Evolutionary conservation across 352 stramenopile genomes (phyloP), one percentile per base, ranked within the genome.

Genomic region (Globisporangium rhizosaccharum): DNA sequence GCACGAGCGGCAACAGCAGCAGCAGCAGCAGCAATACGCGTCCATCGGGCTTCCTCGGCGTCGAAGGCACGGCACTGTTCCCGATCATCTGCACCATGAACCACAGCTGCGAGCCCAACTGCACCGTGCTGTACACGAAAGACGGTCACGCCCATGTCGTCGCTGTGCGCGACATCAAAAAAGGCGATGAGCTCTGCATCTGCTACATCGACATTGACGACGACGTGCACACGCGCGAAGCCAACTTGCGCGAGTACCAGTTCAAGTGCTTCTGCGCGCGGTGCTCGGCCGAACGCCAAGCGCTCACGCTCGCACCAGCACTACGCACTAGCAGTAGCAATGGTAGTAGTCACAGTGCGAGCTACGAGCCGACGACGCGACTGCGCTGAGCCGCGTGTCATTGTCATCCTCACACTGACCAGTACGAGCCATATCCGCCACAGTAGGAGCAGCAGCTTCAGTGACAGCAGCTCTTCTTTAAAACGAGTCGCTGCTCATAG

Each of bases 31-130:
- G 12, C 41, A 28, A 6, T 30, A 96, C 83, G 52, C 98, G 92
- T 66, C 20, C 23, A 51, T 42, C 49, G 14, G 48, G 48, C 3
- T 53, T 42, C 28, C 12, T 92, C 11, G 91, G 94, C 26, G 68
- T 99, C 23, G 96, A 99, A 70, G 96, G 96, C 33, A 98, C 95
- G 0, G 92, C 93, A 18, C 75, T 98, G 51, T 98, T 95, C 70
- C 83, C 85, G 28, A 80, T 84, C 12, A 87, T 96, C 45, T 98
- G 94, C 66, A 98, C 94, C 67, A 98, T 98, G 92, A 99, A 99
- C 75, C 96, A 99, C 76, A 97, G 87, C 53, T 99, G 94, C 69
- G 78, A 91, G 52, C 92, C 92, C 2, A 98, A 98, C 72, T 92
- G 95, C 56, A 85, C 90, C 5, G 79, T 97, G 54, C 65, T 96